phyloP scores from a whole-genome alignment of 352 stramenopile genomes.

The Globisporangium paddicum region DNA sequence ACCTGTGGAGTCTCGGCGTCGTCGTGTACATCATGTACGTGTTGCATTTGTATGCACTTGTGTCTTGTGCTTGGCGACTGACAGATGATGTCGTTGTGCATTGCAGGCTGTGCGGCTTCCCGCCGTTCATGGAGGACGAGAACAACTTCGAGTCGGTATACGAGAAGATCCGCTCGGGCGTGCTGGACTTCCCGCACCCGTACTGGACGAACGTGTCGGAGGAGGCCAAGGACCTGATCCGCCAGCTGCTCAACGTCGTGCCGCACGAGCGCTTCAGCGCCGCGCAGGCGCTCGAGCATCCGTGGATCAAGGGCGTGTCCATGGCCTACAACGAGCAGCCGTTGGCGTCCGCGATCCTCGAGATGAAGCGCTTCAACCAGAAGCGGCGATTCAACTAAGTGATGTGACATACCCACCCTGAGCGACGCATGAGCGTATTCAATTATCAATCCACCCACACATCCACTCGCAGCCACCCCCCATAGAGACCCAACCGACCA shows the following conservation, averaged over 20 bases:
- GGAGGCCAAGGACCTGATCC: constrained; percentile 80
- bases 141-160: constrained; percentile 80
- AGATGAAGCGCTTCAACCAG: constrained; percentile 90
- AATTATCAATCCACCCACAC: constrained; percentile 8
- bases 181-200: constrained; percentile 72
- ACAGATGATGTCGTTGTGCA: not conserved
- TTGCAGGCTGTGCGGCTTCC: constrained; percentile 70
- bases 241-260: constrained; percentile 69
- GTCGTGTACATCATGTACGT: constrained; percentile 87
- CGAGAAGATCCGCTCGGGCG: constrained; percentile 77
- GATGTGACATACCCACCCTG: too few relatives aligned
- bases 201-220: constrained; percentile 88
- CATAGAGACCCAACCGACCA: constrained; percentile 5
- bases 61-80: not conserved
- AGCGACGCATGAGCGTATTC: not conserved
- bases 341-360: constrained; percentile 75
- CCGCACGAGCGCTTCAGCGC: constrained; percentile 71
- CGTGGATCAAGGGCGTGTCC: constrained; percentile 79
- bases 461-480: not conserved
- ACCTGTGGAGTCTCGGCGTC: constrained; percentile 82
- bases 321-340: constrained; percentile 73
- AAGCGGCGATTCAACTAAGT: constrained; percentile 80
- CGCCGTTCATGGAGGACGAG: constrained; percentile 80
- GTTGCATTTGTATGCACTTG: not conserved
- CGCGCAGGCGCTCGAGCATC: constrained; percentile 63